A percentile compares a stretch with the other conserved stretches of the same genome.
Evolutionary conservation across 441 rosid species (phyloP).

Genomic region (Syzygium syzygioides): DNA sequence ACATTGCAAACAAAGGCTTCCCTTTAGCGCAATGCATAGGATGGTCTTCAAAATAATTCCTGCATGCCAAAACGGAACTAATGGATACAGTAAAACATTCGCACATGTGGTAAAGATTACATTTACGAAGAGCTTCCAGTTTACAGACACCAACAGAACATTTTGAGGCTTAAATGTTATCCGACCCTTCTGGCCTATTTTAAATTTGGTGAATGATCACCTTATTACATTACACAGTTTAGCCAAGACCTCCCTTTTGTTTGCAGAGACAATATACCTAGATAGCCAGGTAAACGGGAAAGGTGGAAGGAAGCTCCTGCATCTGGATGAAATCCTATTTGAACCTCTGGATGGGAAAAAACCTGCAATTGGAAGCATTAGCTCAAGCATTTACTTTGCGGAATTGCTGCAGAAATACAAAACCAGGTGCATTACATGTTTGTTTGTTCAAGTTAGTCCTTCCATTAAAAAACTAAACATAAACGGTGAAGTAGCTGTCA

Average conservation of each 20-base stretch:
- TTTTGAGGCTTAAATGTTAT: background rate
- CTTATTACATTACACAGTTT: background rate
- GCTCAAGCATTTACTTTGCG: background rate
- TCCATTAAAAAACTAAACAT: background rate
- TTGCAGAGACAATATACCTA: constrained; percentile 33
- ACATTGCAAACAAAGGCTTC: background rate
- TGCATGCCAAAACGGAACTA: background rate
- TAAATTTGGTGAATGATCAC: background rate
- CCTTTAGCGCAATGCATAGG: background rate
- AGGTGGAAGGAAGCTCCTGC: constrained; percentile 96
- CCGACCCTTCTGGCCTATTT: background rate
- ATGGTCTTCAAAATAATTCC: background rate
- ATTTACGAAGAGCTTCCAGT: background rate
- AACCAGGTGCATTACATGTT: background rate
- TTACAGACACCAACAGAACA: background rate
- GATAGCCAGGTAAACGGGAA: constrained; percentile 83
- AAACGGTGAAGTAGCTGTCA: background rate
- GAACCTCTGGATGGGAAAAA: constrained; percentile 78
- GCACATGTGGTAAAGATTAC: background rate
- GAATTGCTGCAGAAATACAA: background rate
- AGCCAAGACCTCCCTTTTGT: background rate
- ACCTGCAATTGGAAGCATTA: constrained; percentile 35
- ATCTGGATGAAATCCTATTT: constrained; percentile 91
- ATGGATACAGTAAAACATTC: background rate
- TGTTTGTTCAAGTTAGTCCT: background rate